These are phyloP conservation scores for Parachaetomium inaequale DNA, from an alignment of 495 filamentous ascomycete genomes.

Conservation along the genomic window DNA sequence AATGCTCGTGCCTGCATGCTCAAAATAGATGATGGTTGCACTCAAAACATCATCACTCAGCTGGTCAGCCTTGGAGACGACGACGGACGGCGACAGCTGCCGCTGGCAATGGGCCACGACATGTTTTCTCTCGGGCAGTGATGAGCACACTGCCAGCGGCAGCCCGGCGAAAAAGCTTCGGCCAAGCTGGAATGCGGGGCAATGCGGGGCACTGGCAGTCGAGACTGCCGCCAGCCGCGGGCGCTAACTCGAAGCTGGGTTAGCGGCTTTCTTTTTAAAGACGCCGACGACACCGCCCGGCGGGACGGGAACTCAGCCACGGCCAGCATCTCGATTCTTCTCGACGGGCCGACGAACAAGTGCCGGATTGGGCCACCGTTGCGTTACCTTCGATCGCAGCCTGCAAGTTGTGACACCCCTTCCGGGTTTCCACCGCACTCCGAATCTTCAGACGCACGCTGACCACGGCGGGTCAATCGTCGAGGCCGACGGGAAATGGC, in stretches of 20 bases:
- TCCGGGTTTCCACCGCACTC: too few species aligned
- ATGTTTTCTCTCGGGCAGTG: too few species aligned
- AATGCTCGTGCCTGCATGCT: too few species aligned
- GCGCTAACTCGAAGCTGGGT: slow-evolving; percentile 11
- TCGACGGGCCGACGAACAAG: not conserved
- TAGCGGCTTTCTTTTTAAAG: slow-evolving; percentile 12
- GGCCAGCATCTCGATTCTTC: not conserved
- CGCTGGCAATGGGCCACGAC: too few species aligned
- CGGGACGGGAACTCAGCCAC: not conserved
- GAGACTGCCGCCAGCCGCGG: slow-evolving; percentile 27
- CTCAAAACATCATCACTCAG: too few species aligned
- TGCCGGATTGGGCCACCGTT: not conserved
- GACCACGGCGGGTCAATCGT: not conserved
- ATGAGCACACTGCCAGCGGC: too few species aligned
- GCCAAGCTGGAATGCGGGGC: not conserved
- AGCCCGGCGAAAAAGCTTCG: too few species aligned
- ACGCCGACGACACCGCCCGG: not conserved
- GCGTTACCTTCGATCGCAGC: not conserved
- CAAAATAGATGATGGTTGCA: too few species aligned
- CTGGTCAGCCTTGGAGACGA: too few species aligned
- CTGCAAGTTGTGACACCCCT: not conserved
- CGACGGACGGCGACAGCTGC: too few species aligned
- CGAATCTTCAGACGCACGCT: not conserved
- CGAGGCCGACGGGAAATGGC: not conserved
- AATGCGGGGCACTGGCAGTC: not conserved